Evolutionary conservation across 805 yeast genomes (phyloP).

Genomic region (Kazachstania viticola): DNA sequence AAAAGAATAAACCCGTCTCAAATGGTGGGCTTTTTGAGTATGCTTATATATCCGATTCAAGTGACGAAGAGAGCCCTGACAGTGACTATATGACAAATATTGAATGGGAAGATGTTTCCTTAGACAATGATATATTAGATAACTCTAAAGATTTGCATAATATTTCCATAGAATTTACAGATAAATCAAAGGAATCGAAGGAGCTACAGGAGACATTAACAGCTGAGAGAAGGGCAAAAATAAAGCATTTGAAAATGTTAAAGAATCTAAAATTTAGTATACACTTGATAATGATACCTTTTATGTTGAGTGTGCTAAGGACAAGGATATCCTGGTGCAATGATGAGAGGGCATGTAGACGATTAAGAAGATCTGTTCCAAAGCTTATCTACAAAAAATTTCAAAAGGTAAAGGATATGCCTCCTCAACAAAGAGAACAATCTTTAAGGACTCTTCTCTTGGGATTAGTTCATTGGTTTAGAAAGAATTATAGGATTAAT

Average conservation of each 20-base stretch:
- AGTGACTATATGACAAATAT: slow-evolving; percentile 9
- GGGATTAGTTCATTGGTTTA: slow-evolving; percentile 19
- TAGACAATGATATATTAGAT: too few species aligned
- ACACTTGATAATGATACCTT: slow-evolving; percentile 14
- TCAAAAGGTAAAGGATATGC: slow-evolving; percentile 2
- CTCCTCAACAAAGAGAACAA: background rate
- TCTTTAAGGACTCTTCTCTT: slow-evolving; percentile 11
- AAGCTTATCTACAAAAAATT: slow-evolving; percentile 14
- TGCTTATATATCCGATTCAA: background rate
- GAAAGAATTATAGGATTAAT: slow-evolving; percentile 16
- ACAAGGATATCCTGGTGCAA: slow-evolving; percentile 6
- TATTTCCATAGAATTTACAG: background rate
- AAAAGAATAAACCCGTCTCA: background rate
- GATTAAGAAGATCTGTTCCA: slow-evolving; percentile 16
- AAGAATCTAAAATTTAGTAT: slow-evolving; percentile 9
- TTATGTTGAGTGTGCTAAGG: slow-evolving; percentile 8
- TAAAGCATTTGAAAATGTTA: background rate
- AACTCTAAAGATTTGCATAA: background rate
- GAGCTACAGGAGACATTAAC: background rate
- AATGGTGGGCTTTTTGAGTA: background rate
- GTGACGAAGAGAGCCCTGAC: too few species aligned
- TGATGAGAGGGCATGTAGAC: slow-evolving; percentile 12
- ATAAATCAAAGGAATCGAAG: background rate
- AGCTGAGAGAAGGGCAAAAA: background rate
- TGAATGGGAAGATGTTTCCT: slow-evolving; percentile 23